phyloP scores from a whole-genome alignment of 306 rosid genomes.

The Cicer arietinum region DNA sequence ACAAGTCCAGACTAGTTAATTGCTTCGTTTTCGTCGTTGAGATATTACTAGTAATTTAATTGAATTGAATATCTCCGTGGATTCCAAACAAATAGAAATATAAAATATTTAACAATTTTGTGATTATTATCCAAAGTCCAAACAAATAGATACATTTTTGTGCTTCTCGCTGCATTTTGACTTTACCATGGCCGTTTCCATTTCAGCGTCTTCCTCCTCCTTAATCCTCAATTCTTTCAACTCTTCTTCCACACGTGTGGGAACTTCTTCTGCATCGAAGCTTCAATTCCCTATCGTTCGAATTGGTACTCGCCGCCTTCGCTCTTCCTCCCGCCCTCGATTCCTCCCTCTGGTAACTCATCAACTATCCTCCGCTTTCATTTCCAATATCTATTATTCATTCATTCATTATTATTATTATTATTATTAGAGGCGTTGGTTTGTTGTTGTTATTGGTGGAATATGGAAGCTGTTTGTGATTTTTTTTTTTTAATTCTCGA shows the following conservation, averaged over 20 bases:
- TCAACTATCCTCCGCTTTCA: neutral
- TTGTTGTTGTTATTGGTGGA: neutral
- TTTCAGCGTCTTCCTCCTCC: conserved; percentile 55
- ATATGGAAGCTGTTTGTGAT: neutral
- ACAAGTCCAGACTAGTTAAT: no score
- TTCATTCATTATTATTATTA: no score
- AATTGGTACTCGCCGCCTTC: conserved; percentile 41
- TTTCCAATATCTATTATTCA: neutral
- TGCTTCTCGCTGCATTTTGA: neutral
- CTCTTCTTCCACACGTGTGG: conserved; percentile 52
- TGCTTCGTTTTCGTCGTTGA: no score
- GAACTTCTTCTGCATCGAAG: conserved; percentile 44
- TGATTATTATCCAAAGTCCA: neutral
- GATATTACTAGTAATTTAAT: no score
- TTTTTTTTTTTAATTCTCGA: no score
- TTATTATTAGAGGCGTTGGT: no score
- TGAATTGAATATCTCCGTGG: no score
- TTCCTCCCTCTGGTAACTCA: conserved; percentile 61
- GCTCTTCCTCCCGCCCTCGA: conserved; percentile 49
- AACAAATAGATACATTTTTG: no score
- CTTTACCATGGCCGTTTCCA: conserved; percentile 70
- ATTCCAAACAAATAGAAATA: no score
- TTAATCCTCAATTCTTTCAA: conserved; percentile 49
- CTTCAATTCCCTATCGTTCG: conserved; percentile 58
- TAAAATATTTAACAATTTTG: no score